Evolutionary conservation across 768 basidiomycete genomes (phyloP).

Genomic region (Boletus sp.): DNA sequence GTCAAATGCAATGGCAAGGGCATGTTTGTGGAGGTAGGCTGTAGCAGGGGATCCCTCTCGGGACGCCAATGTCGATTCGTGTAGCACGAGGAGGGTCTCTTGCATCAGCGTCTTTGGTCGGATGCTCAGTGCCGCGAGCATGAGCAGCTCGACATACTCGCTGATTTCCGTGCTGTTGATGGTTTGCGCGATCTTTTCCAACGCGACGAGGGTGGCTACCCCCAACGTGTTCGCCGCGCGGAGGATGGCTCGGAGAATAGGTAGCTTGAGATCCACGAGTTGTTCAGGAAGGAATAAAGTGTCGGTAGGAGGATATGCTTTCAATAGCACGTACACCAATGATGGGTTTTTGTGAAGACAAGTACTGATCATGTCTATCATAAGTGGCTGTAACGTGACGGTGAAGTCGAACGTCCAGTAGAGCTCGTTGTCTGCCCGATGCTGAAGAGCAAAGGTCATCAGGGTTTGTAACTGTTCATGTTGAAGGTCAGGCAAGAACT

Average conservation of each 20-base stretch:
- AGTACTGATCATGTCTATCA: constrained; percentile 29
- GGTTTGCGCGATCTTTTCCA: constrained; percentile 53
- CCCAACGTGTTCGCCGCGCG: constrained; percentile 54
- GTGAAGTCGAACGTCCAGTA: constrained; percentile 50
- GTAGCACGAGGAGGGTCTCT: constrained; percentile 59
- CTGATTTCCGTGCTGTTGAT: constrained; percentile 40
- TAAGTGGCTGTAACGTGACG: constrained; percentile 27
- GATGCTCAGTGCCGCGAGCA: constrained; percentile 49
- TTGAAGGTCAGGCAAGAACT: constrained; percentile 22
- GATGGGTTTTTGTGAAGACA: constrained; percentile 55
- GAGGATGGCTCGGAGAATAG: constrained; percentile 47
- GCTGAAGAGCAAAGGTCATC: constrained; percentile 32
- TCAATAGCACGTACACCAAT: constrained; percentile 53
- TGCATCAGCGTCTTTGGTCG: constrained; percentile 52
- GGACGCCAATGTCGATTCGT: constrained; percentile 41
- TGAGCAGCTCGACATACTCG: constrained; percentile 53
- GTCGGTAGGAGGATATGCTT: constrained; percentile 45
- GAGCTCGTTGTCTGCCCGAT: constrained; percentile 55
- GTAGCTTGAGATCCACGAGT: constrained; percentile 21
- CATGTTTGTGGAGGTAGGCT: constrained; percentile 54
- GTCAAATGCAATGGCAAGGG: constrained; percentile 58
- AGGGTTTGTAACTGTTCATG: constrained; percentile 17
- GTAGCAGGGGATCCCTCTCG: constrained; percentile 24
- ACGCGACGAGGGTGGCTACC: constrained; percentile 54
- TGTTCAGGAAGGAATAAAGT: constrained; percentile 34